Percentiles rank a stretch among this genome's conserved stretches.
phyloP scores from a whole-genome alignment of 768 basidiomycete species.

The Russula earlei region DNA sequence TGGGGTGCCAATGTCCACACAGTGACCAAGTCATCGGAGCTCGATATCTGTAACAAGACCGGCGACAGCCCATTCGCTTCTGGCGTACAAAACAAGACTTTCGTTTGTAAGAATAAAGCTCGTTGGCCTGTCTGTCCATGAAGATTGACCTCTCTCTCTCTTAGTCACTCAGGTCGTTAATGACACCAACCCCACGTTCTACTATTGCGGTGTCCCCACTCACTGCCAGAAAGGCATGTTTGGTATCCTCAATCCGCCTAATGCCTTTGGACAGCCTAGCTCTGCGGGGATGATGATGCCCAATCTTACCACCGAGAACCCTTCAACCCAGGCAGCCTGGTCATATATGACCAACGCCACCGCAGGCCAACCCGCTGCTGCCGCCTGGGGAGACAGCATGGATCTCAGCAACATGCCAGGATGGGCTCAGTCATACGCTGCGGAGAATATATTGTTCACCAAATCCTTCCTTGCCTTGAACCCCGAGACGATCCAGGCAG shows the following conservation, averaged over 20 bases:
- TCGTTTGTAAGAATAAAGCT: constrained; percentile 37
- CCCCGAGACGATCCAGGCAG: constrained; percentile 42
- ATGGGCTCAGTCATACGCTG: constrained; percentile 41
- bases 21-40: constrained; percentile 66
- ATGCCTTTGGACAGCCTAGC: constrained; percentile 33
- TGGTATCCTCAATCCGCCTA: constrained; percentile 64
- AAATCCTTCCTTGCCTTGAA: constrained; percentile 38
- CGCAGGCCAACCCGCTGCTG: constrained; percentile 36
- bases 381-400: constrained; percentile 54
- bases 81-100: constrained; percentile 52
- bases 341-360: constrained; percentile 43
- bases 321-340: constrained; percentile 47
- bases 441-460: constrained; percentile 50
- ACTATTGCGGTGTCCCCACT: constrained; percentile 58
- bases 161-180: constrained; percentile 62
- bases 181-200: constrained; percentile 63
- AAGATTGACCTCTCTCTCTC: constrained; percentile 18
- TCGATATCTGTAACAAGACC: constrained; percentile 68
- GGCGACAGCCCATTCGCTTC: constrained; percentile 49
- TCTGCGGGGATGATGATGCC: constrained; percentile 49
- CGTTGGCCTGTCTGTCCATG: neutral
- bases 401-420: constrained; percentile 46
- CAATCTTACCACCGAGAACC: constrained; percentile 29
- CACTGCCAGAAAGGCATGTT: constrained; percentile 86
- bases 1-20: constrained; percentile 78